phyloP scores from a whole-genome alignment of 306 rosid species.

The Cicer yamashitae region DNA sequence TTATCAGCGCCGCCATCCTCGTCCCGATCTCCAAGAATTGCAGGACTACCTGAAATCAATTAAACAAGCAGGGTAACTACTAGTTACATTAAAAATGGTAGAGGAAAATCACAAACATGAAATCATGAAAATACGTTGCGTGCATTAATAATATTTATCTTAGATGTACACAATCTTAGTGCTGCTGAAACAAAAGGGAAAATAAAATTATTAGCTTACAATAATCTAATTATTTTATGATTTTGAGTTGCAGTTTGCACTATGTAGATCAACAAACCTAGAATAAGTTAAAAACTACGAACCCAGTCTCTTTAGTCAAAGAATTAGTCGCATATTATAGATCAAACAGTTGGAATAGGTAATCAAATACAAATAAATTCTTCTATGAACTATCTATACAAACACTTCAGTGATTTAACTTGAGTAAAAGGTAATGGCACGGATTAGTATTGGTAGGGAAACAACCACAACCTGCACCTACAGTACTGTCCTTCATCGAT shows the following conservation, averaged over 20 bases:
- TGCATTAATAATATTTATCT: constrained; percentile 18
- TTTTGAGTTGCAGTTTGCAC: neutral
- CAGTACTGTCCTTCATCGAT: neutral
- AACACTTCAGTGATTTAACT: neutral
- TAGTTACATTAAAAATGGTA: neutral
- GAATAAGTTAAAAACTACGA: constrained; percentile 3
- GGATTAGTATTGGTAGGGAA: neutral
- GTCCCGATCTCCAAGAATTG: constrained; percentile 79
- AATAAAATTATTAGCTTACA: constrained; percentile 8
- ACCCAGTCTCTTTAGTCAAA: neutral
- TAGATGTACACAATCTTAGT: constrained; percentile 5
- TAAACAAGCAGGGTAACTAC: constrained; percentile 26
- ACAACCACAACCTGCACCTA: neutral
- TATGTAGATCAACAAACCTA: constrained; percentile 13
- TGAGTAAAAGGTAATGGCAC: neutral
- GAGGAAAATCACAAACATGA: constrained; percentile 16
- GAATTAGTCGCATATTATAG: constrained; percentile 3
- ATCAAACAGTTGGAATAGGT: constrained; percentile 30
- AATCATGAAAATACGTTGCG: constrained; percentile 24
- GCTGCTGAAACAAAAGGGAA: constrained; percentile 34
- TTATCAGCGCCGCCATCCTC: constrained; percentile 70
- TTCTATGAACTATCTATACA: neutral
- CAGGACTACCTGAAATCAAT: constrained; percentile 83
- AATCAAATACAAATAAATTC: constrained; percentile 13
- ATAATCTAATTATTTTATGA: constrained; percentile 19